Conservation (phyloP, 1,284 basidiomycete species). For the Tilletia caries region DNA sequence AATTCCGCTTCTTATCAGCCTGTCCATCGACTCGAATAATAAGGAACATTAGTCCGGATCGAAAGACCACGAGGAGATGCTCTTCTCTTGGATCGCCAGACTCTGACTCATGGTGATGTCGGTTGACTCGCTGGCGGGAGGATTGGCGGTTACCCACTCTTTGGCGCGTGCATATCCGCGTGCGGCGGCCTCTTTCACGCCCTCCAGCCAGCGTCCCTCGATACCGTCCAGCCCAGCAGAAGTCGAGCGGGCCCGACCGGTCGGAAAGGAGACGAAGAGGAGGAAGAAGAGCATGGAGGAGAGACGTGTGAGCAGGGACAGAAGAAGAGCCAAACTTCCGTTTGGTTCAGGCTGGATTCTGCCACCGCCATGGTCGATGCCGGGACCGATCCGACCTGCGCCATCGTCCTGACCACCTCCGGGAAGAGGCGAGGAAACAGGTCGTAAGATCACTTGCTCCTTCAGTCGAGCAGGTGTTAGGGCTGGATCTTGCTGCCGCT, state of each 20-base stretch:
- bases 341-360: not conserved
- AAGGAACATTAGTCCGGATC: constrained; percentile 54
- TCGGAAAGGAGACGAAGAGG: constrained; percentile 65
- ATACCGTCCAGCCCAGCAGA: constrained; percentile 84
- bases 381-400: too few relatives aligned
- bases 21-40: too few relatives aligned
- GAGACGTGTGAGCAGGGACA: constrained; percentile 73
- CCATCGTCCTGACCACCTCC: too few relatives aligned
- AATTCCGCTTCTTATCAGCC: too few relatives aligned
- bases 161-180: constrained; percentile 79
- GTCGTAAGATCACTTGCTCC: too few relatives aligned
- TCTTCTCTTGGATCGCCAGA: constrained; percentile 53
- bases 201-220: constrained; percentile 89
- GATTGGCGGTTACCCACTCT: constrained; percentile 61
- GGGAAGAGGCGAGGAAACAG: too few relatives aligned
- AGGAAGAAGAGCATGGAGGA: constrained; percentile 84
- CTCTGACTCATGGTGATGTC: constrained; percentile 53
- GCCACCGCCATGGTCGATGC: too few relatives aligned
- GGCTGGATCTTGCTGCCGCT: too few relatives aligned
- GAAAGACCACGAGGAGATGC: constrained; percentile 52
- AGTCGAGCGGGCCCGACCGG: constrained; percentile 85
- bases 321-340: constrained; percentile 32
- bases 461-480: too few relatives aligned
- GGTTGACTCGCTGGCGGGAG: constrained; percentile 38
- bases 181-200: constrained; percentile 66